Evolutionary conservation across 768 basidiomycete genomes (phyloP), one percentile per base, ranked within the genome.

Genomic region (Leccinum fibrillosum): DNA sequence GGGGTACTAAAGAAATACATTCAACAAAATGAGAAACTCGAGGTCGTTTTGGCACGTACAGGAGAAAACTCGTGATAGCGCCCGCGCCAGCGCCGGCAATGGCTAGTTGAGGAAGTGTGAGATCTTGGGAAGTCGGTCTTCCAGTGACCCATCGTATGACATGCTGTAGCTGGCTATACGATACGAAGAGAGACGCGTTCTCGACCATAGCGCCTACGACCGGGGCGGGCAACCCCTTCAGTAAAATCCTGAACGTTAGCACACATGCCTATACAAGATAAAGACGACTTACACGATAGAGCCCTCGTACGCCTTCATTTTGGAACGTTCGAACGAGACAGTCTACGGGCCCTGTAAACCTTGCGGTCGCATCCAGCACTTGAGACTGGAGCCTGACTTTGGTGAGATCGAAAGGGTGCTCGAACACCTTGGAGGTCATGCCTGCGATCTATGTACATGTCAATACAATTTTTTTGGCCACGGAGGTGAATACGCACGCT

Each of bases 301-400:
- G 75, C 5, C 94, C 96, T 54, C 84, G 76, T 26, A 94, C 58
- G 1, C 95, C 95, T 70, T 98, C 95, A 53, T 85, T 80, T 62
- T 74, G 75, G 78, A 85, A 93, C 0, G 95, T 98, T 71, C 89
- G 83, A 49, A 76, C 75, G 57, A 98, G 80, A 72, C 94, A 96
- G 73, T 98, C 92, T 58, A 93, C 65, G 0, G 95, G 94, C 0
- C 95, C 95, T 13, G 77, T 85, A 75, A 94, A 98, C 17, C 86
- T 82, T 52, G 74, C 76, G 13, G 82, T 77, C 10, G 82, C 75
- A 60, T 90, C 85, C 54, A 95, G 79, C 12, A 95, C 86, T 67
- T 98, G 96, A 2, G 91, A 84, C 72, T 98, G 96, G 45, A 98
- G 80, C 51, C 95, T 84, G 58, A 97, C 95, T 76, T 97, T 98